Conservation (phyloP, 306 rosid species). For the Corylus heterophylla region DNA sequence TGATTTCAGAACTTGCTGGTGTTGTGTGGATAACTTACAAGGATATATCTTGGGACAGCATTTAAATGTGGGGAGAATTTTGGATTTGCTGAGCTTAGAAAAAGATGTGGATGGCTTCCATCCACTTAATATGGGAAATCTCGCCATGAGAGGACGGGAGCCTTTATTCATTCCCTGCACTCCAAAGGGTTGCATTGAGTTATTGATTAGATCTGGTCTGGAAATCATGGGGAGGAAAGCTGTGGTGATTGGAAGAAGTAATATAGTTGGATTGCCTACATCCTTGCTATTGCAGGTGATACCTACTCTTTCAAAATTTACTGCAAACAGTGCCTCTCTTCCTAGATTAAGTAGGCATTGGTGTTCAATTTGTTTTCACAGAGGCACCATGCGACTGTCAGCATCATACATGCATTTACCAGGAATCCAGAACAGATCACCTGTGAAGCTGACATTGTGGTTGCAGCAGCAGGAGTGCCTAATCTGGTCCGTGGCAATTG, state of each 20-base stretch:
- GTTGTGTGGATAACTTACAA: constrained; percentile 47
- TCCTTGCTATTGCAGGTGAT: constrained; percentile 86
- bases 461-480: constrained; percentile 92
- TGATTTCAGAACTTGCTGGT: constrained; percentile 35
- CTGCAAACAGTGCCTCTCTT: background rate
- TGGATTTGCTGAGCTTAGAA: constrained; percentile 59
- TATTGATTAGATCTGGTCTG: constrained; percentile 81
- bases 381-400: constrained; percentile 96
- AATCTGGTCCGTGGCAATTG: constrained; percentile 85
- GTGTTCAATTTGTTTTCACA: constrained; percentile 35
- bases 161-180: constrained; percentile 92
- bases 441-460: constrained; percentile 77
- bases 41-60: constrained; percentile 68
- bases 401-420: constrained; percentile 71
- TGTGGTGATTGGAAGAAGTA: constrained; percentile 90
- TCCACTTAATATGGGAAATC: constrained; percentile 80
- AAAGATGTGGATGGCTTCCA: constrained; percentile 95
- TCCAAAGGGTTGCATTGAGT: constrained; percentile 87
- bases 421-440: constrained; percentile 67
- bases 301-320: background rate
- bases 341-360: constrained; percentile 7
- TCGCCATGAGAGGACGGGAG: constrained; percentile 84
- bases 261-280: constrained; percentile 82
- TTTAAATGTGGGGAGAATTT: constrained; percentile 63
- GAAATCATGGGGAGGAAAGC: constrained; percentile 77